Evolutionary conservation across 495 filamentous ascomycete species (phyloP), one percentile per base, ranked within the genome.

Genomic region (Penicillium turbatum): DNA sequence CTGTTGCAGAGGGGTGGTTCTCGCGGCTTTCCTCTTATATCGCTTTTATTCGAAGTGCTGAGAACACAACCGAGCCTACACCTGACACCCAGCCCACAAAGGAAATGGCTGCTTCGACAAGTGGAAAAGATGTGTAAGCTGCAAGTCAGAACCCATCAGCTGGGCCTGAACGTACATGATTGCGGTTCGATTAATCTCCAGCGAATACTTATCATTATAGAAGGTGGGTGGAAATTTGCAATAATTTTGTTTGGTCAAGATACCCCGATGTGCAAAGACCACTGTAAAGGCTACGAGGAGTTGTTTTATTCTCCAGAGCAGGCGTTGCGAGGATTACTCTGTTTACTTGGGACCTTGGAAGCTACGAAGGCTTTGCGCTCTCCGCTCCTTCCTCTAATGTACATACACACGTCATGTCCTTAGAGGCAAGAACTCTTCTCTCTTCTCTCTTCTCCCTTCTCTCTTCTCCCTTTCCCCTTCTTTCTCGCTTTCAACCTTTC

Each of bases 21-120:
- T 57, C 68, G 13, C 51, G 52, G 11, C 49, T 78, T 46, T 53
- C 59, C 19, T 72, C 71, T 6, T 73, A 71, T 34, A 48, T 75
- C 13, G 53, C 70, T 2, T 65, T 66, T 35, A 54, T 60, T 1
- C 58, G 62, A 40, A 43, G 31, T 12, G 30, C 37, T 6, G 39
- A 43, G 19, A 36, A 7, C 7, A 15, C 19, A 27, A 9, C 37
- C 10, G 26, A 40, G 48, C 7, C 35, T 42, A 37, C 26, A 21
- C 1, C 49, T 12, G 17, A 13, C n/a, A 34, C 7, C 19, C 30
- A 36, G 21, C 46, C 46, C n/a, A 16, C 32, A 27, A 8, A 13
- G 1, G 46, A 48, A 26, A 42, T 43, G 35, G 13, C 47, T 27
- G 46, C 6, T 0, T 31, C 34, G 13, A 27, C 37, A 30, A 17